phyloP scores from a whole-genome alignment of 192 early-diverging fungal species.

The Lunasporangiospora selenospora region DNA sequence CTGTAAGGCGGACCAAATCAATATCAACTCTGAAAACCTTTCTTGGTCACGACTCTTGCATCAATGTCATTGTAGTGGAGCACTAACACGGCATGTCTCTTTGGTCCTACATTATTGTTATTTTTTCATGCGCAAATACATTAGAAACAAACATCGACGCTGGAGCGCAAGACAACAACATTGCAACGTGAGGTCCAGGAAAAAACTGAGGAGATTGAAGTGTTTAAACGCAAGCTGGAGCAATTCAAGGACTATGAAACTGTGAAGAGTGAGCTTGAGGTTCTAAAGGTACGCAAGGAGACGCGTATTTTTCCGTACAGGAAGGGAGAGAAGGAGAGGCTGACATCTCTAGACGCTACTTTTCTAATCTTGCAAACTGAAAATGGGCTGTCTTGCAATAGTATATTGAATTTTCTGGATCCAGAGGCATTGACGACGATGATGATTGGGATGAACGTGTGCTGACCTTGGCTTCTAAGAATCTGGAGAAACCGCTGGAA shows the following conservation, averaged over 20 bases:
- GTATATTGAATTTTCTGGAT: constrained; percentile 75
- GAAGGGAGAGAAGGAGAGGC: no score
- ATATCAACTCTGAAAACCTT: no score
- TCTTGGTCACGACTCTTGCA: no score
- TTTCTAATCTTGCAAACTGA: no score
- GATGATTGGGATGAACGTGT: constrained; percentile 52
- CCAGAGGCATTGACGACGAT: constrained; percentile 54
- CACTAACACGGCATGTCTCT: no score
- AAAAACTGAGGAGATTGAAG: constrained; percentile 66
- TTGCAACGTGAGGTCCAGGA: constrained; percentile 40
- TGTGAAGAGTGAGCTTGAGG: constrained; percentile 84
- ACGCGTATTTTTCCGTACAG: background rate
- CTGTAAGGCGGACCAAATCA: constrained; percentile 16
- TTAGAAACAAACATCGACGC: constrained; percentile 41
- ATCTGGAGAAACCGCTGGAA: constrained; percentile 71
- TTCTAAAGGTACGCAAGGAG: constrained; percentile 67
- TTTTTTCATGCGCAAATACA: no score
- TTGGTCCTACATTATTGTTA: no score
- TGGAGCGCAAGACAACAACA: constrained; percentile 31
- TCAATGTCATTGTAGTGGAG: no score
- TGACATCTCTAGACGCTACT: constrained; percentile 24
- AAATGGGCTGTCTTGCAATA: constrained; percentile 6
- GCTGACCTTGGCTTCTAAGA: constrained; percentile 47
- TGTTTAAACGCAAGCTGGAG: constrained; percentile 60
- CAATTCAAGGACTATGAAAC: constrained; percentile 85